Percentiles rank a stretch among this genome's conserved stretches.
Evolutionary conservation across 345 rosid species (phyloP).

Genomic region (Excoecaria cochinchinensis): DNA sequence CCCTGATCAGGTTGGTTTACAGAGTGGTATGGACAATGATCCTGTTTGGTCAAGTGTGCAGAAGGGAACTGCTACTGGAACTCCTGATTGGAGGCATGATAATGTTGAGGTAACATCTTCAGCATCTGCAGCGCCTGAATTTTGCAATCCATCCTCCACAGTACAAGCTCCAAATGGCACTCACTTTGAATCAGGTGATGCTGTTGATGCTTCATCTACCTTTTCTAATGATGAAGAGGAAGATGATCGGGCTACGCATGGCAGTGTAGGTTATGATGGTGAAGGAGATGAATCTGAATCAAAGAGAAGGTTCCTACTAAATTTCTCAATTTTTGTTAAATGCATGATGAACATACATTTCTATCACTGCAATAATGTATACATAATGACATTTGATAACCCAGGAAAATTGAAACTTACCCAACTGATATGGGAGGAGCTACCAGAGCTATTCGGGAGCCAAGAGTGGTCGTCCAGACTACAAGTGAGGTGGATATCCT

Average conservation of each 20-base stretch:
- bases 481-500: conserved; percentile 96
- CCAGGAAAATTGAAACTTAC: conserved; percentile 35
- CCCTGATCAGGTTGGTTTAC: conserved; percentile 50
- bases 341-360: neutral
- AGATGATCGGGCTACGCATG: conserved; percentile 34
- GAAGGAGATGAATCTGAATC: conserved; percentile 38
- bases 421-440: conserved; percentile 58
- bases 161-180: conserved; percentile 47
- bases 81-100: conserved; percentile 58
- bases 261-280: conserved; percentile 28
- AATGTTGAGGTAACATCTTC: conserved; percentile 37
- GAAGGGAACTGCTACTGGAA: conserved; percentile 38
- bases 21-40: conserved; percentile 46
- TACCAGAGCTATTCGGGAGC: conserved; percentile 70
- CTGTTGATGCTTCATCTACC: conserved; percentile 54
- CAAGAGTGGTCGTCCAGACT: conserved; percentile 98
- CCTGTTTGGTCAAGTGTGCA: conserved; percentile 48
- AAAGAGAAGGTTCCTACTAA: conserved; percentile 31
- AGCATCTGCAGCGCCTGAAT: conserved; percentile 42
- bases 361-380: neutral
- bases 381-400: neutral
- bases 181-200: conserved; percentile 62
- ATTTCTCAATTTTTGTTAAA: neutral
- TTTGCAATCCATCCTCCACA: conserved; percentile 44
- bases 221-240: conserved; percentile 37